Evolutionary conservation across 2,329 filamentous ascomycete genomes (phyloP).

Genomic region (Sporothrix variecibatus): DNA sequence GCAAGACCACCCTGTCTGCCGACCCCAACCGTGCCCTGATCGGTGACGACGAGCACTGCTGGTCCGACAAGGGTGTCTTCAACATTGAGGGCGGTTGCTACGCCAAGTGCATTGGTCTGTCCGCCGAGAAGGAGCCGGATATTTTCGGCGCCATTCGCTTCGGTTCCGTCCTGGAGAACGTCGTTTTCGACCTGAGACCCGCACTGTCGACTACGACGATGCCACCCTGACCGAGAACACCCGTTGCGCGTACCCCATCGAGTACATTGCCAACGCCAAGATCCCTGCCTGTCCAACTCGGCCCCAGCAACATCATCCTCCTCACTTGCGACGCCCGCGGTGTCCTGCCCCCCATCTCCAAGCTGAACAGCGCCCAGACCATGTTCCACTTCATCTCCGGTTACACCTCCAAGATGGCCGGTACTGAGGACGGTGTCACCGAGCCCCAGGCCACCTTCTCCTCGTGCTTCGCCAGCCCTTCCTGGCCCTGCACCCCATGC

Average conservation of each 20-base stretch:
- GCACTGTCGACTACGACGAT: slow-evolving; percentile 94
- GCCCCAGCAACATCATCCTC: slow-evolving; percentile 98
- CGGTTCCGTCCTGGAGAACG: slow-evolving; percentile 96
- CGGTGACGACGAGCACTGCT: slow-evolving; percentile 99
- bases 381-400: slow-evolving; percentile 99
- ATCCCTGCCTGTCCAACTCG: slow-evolving; percentile 83
- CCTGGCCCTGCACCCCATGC: slow-evolving; percentile 98
- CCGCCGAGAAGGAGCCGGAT: slow-evolving; percentile 98
- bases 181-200: slow-evolving; percentile 89
- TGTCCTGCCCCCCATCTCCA: slow-evolving; percentile 96
- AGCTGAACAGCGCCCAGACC: slow-evolving; percentile 89
- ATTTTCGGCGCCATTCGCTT: slow-evolving; percentile 96
- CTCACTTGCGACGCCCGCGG: slow-evolving; percentile 97
- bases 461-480: slow-evolving; percentile 99
- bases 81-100: slow-evolving; percentile 99
- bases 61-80: slow-evolving; percentile 95
- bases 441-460: slow-evolving; percentile 99
- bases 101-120: slow-evolving; percentile 97
- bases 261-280: slow-evolving; percentile 99
- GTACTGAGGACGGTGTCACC: slow-evolving; percentile 93
- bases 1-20: slow-evolving; percentile 97
- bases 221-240: slow-evolving; percentile 96
- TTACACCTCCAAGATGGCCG: slow-evolving; percentile 99
- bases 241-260: slow-evolving; percentile 89
- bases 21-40: slow-evolving; percentile 96